These are phyloP conservation scores for Flaveria floridana DNA, from an alignment of 140 eudicot species.

Conservation along the genomic window DNA sequence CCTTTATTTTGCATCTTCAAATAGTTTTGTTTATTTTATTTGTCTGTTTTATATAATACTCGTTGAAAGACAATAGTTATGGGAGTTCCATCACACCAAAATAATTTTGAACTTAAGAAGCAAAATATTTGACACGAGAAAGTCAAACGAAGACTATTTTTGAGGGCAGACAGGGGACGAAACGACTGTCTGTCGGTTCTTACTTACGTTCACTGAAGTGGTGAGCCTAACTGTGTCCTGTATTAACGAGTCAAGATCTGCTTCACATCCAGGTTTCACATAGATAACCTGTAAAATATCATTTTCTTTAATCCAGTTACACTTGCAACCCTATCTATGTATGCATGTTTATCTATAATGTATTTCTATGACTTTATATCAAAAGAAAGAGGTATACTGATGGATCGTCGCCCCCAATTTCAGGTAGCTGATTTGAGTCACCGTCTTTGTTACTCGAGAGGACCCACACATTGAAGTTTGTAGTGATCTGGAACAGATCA, in stretches of 20 bases:
- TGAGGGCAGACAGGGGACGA: background rate
- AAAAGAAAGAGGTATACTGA: slow-evolving; percentile 44
- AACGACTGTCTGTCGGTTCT: slow-evolving; percentile 5
- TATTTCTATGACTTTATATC: background rate
- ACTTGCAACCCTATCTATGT: background rate
- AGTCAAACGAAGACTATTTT: background rate
- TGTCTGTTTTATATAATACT: background rate
- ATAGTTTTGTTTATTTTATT: background rate
- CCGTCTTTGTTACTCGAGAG: slow-evolving; percentile 52
- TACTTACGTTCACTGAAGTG: slow-evolving; percentile 60
- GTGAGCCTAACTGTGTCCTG: slow-evolving; percentile 75
- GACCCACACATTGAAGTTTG: slow-evolving; percentile 73
- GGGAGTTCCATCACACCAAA: slow-evolving; percentile 1
- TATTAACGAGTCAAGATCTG: slow-evolving; percentile 71
- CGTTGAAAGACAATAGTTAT: background rate
- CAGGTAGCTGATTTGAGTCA: slow-evolving; percentile 54
- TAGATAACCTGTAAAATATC: slow-evolving; percentile 54
- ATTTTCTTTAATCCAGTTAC: slow-evolving; percentile 18
- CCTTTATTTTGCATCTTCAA: slow-evolving; percentile 5
- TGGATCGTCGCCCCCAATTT: slow-evolving; percentile 79
- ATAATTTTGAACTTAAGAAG: slow-evolving; percentile 5
- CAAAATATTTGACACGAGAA: slow-evolving; percentile 18
- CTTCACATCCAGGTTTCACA: slow-evolving; percentile 87
- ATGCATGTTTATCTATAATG: slow-evolving; percentile 1
- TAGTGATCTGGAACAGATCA: slow-evolving; percentile 44